These are phyloP conservation scores for Coprinopsis sp. DNA, from an alignment of 768 basidiomycete species.

Conservation along the genomic window DNA sequence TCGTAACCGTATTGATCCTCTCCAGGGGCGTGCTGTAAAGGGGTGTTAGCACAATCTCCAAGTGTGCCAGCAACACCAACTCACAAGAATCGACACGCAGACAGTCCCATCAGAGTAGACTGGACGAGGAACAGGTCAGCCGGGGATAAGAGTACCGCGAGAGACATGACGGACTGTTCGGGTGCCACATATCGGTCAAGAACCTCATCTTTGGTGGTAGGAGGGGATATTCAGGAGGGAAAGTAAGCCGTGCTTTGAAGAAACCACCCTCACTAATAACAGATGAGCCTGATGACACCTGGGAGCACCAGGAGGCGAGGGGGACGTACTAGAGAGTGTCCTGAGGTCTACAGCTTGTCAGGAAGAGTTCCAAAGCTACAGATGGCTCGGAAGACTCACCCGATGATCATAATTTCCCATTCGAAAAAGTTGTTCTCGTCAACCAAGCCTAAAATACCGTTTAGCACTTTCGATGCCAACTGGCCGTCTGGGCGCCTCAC, in stretches of 20 bases:
- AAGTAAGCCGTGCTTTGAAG: slow-evolving; percentile 85
- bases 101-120: slow-evolving; percentile 92
- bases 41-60: slow-evolving; percentile 8
- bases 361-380: background rate
- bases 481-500: slow-evolving; percentile 33
- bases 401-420: slow-evolving; percentile 96
- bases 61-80: slow-evolving; percentile 17
- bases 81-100: slow-evolving; percentile 91
- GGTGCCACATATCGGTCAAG: slow-evolving; percentile 95
- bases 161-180: slow-evolving; percentile 68
- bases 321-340: slow-evolving; percentile 86
- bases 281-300: slow-evolving; percentile 14
- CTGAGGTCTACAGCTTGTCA: slow-evolving; percentile 54
- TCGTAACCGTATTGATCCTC: slow-evolving; percentile 98
- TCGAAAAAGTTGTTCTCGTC: slow-evolving; percentile 93
- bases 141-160: background rate
- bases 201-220: slow-evolving; percentile 95
- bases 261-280: slow-evolving; percentile 84
- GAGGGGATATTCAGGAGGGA: slow-evolving; percentile 88
- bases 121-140: slow-evolving; percentile 26
- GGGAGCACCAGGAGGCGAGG: background rate
- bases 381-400: slow-evolving; percentile 43
- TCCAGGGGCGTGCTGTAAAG: slow-evolving; percentile 80
- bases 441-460: slow-evolving; percentile 62
- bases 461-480: slow-evolving; percentile 23